phyloP scores from a whole-genome alignment of 2,329 filamentous ascomycete species.

The Aspergillus calidoustus region DNA sequence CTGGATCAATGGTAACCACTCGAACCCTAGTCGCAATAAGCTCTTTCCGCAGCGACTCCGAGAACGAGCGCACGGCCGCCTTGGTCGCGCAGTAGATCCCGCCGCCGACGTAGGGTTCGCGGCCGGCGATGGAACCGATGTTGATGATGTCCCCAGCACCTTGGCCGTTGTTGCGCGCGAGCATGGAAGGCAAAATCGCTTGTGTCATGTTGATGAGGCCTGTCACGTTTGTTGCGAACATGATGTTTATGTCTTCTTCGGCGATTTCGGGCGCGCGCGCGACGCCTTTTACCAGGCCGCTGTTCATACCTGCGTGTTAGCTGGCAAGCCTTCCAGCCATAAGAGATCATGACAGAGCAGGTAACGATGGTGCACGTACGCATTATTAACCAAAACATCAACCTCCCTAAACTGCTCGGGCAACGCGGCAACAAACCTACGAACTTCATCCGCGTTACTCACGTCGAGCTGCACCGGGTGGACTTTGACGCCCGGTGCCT shows the following conservation, averaged over 20 bases:
- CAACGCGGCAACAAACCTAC: background rate
- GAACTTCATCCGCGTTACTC: background rate
- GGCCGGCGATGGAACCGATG: constrained; percentile 16
- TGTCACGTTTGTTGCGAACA: constrained; percentile 9
- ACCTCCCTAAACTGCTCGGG: constrained; percentile 2
- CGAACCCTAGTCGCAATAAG: constrained; percentile 6
- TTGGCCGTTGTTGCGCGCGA: constrained; percentile 5
- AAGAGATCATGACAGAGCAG: background rate
- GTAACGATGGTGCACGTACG: background rate
- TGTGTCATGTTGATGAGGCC: constrained; percentile 6
- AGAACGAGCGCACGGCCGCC: constrained; percentile 7
- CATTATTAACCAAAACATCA: constrained; percentile 8
- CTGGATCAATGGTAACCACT: constrained; percentile 10
- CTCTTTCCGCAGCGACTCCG: constrained; percentile 9
- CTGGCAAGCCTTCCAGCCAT: background rate
- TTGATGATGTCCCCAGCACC: constrained; percentile 15
- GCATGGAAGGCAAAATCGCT: background rate
- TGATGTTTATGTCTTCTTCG: background rate
- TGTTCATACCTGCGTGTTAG: background rate
- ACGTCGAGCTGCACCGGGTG: constrained; percentile 4
- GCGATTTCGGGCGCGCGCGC: constrained; percentile 3
- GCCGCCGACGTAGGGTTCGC: constrained; percentile 11
- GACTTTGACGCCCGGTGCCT: background rate
- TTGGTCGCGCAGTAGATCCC: constrained; percentile 16
- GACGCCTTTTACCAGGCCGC: constrained; percentile 9